A percentile compares a stretch with the other conserved stretches of the same genome.
Conservation (phyloP, 1,284 basidiomycete species). For the Earliella scabrosa region DNA sequence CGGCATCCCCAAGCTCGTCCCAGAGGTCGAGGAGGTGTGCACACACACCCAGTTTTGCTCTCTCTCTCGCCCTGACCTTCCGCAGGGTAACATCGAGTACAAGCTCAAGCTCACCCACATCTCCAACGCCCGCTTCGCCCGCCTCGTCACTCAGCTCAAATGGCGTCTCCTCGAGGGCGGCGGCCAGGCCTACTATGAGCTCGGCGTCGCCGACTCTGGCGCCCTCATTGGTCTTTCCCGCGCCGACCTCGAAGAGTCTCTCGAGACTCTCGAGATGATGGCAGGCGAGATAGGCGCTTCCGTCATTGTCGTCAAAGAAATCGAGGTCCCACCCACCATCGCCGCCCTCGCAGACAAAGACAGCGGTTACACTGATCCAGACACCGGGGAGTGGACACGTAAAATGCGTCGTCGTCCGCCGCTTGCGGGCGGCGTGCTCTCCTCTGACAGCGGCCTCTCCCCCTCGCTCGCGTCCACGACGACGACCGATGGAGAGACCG, state of each 20-base stretch:
- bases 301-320: slow-evolving; percentile 86
- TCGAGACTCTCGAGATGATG: slow-evolving; percentile 90
- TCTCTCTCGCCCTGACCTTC: background rate
- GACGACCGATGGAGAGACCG: slow-evolving; percentile 44
- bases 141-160: slow-evolving; percentile 91
- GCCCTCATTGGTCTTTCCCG: slow-evolving; percentile 81
- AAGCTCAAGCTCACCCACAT: slow-evolving; percentile 81
- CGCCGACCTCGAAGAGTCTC: slow-evolving; percentile 75
- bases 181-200: slow-evolving; percentile 91
- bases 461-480: slow-evolving; percentile 15
- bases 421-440: background rate
- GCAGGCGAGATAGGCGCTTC: slow-evolving; percentile 90
- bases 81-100: slow-evolving; percentile 82
- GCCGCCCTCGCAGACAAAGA: slow-evolving; percentile 43
- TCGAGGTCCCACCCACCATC: slow-evolving; percentile 67
- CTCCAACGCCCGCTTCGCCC: slow-evolving; percentile 70
- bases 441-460: slow-evolving; percentile 22
- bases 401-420: slow-evolving; percentile 31
- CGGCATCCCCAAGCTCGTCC: slow-evolving; percentile 62
- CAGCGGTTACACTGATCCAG: slow-evolving; percentile 33
- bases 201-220: slow-evolving; percentile 89
- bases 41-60: background rate
- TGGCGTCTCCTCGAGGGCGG: slow-evolving; percentile 93
- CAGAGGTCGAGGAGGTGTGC: slow-evolving; percentile 69
- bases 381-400: slow-evolving; percentile 36